Base-by-base conservation (phyloP, 2,329 filamentous ascomycete genomes). In the Xylariaceae sp. region DNA sequence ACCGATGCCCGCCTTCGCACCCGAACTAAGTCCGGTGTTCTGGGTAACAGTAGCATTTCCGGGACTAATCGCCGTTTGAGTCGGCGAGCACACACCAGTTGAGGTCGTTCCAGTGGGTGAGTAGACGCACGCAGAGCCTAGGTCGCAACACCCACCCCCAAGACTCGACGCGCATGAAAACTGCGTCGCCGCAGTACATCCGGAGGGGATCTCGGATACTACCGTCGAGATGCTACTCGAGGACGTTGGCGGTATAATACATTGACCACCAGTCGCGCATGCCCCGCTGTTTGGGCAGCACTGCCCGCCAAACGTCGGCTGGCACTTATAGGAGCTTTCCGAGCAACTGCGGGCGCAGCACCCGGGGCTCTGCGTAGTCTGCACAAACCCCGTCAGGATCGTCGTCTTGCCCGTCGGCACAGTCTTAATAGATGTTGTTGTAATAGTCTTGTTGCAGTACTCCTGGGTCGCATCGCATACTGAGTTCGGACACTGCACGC, bases 1-100 rank as follows among this genome's bases (percentile, higher is more conserved):
- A 5, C 73, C 77, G n/a, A 83, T 74, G 2, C 79, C 79, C 0
- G 74, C 77, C 55, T 75, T 79, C 2, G 76, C 77, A 1, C 73
- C 76, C n/a, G n/a, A n/a, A n/a, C n/a, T n/a, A n/a, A n/a, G n/a
- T n/a, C n/a, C n/a, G n/a, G n/a, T n/a, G n/a, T n/a, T n/a, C n/a
- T n/a, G n/a, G n/a, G n/a, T n/a, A n/a, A n/a, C n/a, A n/a, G n/a
- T n/a, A n/a, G n/a, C n/a, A n/a, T n/a, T n/a, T n/a, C n/a, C n/a
- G n/a, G n/a, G n/a, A n/a, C n/a, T n/a, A n/a, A n/a, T n/a, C n/a
- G n/a, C n/a, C 25, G 60, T 58, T 2, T 62, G 50, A 11, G 66
- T 55, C 4, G 63, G 52, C 11, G 58, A 62, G 16, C 65, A 60
- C 2, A 60, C 60, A 2, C 64, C 59, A 35, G 61, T 59, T 5